Evolutionary conservation across 768 basidiomycete genomes (phyloP).

Genomic region (Collybia nuda): DNA sequence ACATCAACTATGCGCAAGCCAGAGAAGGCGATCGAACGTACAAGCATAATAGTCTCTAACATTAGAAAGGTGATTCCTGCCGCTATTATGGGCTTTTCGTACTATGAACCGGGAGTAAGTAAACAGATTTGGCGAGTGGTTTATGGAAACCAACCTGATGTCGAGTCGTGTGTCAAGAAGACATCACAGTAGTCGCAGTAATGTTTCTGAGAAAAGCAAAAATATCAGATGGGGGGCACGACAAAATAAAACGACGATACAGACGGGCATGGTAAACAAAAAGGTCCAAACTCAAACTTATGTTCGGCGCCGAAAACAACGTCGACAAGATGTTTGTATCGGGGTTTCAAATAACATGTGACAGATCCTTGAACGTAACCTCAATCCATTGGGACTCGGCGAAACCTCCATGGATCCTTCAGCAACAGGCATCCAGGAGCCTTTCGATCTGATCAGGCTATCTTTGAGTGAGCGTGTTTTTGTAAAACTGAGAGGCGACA

Average conservation of each 20-base stretch:
- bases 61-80: constrained; percentile 94
- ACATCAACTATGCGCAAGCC: constrained; percentile 6
- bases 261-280: constrained; percentile 62
- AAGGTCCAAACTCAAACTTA: background rate
- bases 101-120: constrained; percentile 46
- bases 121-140: constrained; percentile 1
- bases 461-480: constrained; percentile 98
- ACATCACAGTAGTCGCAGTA: constrained; percentile 95
- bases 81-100: constrained; percentile 97
- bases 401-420: constrained; percentile 60
- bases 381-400: too few relatives aligned
- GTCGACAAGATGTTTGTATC: constrained; percentile 12
- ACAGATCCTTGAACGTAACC: too few relatives aligned
- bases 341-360: constrained; percentile 29
- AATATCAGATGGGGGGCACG: background rate
- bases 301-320: constrained; percentile 16
- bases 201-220: constrained; percentile 63
- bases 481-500: constrained; percentile 94
- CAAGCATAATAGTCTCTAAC: constrained; percentile 98
- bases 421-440: constrained; percentile 84
- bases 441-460: constrained; percentile 94
- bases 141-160: constrained; percentile 62
- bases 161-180: constrained; percentile 91
- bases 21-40: constrained; percentile 30
- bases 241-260: constrained; percentile 19